Conservation (phyloP, 805 yeast genomes). For the Candida nonsorbophila region DNA sequence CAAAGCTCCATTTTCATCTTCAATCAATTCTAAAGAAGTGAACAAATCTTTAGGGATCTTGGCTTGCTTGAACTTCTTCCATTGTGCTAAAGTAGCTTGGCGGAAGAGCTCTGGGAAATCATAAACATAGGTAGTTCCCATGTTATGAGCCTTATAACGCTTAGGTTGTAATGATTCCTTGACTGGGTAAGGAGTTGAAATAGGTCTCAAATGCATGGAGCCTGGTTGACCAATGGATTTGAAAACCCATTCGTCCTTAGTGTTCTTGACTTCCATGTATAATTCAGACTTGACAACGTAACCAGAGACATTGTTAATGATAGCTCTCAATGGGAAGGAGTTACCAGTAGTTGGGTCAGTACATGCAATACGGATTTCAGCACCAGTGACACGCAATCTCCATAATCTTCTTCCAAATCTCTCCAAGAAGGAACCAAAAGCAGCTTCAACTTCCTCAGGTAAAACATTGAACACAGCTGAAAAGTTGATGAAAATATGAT, state of each 20-base stretch:
- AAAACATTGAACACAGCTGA: slow-evolving; percentile 92
- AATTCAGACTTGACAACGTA: slow-evolving; percentile 94
- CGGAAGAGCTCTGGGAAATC: slow-evolving; percentile 99
- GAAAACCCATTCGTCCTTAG: slow-evolving; percentile 95
- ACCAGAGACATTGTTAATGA: slow-evolving; percentile 94
- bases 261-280: slow-evolving; percentile 89
- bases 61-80: slow-evolving; percentile 60
- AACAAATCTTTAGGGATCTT: slow-evolving; percentile 76
- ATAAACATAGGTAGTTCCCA: slow-evolving; percentile 97
- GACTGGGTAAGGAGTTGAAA: slow-evolving; percentile 94
- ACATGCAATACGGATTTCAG: slow-evolving; percentile 95
- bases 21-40: slow-evolving; percentile 76
- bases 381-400: slow-evolving; percentile 95
- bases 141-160: slow-evolving; percentile 95
- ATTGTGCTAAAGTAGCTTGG: slow-evolving; percentile 79
- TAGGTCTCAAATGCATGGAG: slow-evolving; percentile 93
- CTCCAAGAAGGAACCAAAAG: slow-evolving; percentile 96
- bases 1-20: slow-evolving; percentile 68
- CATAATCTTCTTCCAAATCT: slow-evolving; percentile 95
- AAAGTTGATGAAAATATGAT: slow-evolving; percentile 95
- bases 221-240: slow-evolving; percentile 94
- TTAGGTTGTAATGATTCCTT: slow-evolving; percentile 98
- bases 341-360: slow-evolving; percentile 82
- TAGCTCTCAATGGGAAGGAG: slow-evolving; percentile 94
- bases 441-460: slow-evolving; percentile 95